Conservation (phyloP, 805 yeast genomes). For the Starmerella bombi region DNA sequence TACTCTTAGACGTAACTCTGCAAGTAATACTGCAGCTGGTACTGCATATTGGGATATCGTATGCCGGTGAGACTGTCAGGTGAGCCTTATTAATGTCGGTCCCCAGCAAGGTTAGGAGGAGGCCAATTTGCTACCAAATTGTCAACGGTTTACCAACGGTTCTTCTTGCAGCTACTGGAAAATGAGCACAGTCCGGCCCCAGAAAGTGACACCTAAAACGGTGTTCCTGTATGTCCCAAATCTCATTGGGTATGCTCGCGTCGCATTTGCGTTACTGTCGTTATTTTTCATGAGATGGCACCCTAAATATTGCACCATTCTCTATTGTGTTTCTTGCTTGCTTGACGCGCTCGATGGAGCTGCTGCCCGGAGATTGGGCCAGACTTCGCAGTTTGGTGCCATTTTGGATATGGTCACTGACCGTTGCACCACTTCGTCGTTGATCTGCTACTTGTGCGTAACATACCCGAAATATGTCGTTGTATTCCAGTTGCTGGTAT, state of each 20-base stretch:
- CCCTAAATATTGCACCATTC: slow-evolving; percentile 61
- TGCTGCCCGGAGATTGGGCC: slow-evolving; percentile 81
- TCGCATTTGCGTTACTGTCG: slow-evolving; percentile 67
- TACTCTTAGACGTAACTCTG: too few species aligned
- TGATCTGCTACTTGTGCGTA: slow-evolving; percentile 72
- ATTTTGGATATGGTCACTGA: slow-evolving; percentile 98
- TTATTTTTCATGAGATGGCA: slow-evolving; percentile 70
- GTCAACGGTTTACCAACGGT: too few species aligned
- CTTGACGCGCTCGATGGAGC: slow-evolving; percentile 94
- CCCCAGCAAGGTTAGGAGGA: too few species aligned
- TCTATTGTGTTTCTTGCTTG: slow-evolving; percentile 79
- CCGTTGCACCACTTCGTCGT: slow-evolving; percentile 89
- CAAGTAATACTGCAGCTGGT: too few species aligned
- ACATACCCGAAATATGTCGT: slow-evolving; percentile 59
- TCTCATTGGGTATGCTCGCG: slow-evolving; percentile 78
- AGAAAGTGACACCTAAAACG: slow-evolving; percentile 26
- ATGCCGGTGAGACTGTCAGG: too few species aligned
- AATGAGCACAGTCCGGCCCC: too few species aligned
- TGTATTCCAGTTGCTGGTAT: slow-evolving; percentile 69
- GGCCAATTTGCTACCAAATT: too few species aligned
- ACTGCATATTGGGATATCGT: too few species aligned
- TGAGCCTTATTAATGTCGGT: too few species aligned
- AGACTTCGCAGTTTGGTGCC: slow-evolving; percentile 87
- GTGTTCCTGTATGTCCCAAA: slow-evolving; percentile 79
- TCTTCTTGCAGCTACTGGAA: too few species aligned